phyloP scores from a whole-genome alignment of 2,329 filamentous ascomycete species.

The Cordyceps cateniannulata region DNA sequence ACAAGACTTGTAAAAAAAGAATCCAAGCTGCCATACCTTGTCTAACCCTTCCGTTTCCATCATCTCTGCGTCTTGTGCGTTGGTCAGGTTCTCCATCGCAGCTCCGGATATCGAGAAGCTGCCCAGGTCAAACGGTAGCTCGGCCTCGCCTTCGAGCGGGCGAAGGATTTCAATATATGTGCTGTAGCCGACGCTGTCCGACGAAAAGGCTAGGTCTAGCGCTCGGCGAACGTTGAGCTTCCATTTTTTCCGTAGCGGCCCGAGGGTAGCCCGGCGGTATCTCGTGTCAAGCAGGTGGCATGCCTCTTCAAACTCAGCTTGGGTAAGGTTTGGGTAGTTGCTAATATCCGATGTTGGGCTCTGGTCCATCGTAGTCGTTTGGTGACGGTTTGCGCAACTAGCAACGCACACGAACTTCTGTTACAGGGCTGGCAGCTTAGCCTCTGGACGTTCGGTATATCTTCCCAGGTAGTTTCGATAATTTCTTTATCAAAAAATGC shows the following conservation, averaged over 20 bases:
- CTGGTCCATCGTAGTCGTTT: not conserved
- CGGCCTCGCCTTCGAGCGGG: constrained; percentile 42
- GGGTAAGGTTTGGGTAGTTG: constrained; percentile 55
- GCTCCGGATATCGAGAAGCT: constrained; percentile 37
- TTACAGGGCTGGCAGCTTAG: not conserved
- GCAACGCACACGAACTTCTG: not conserved
- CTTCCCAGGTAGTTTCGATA: not conserved
- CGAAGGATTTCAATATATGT: constrained; percentile 53
- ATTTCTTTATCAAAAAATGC: not conserved
- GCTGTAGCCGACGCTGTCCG: constrained; percentile 34
- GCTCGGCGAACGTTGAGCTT: constrained; percentile 47
- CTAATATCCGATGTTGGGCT: constrained; percentile 28
- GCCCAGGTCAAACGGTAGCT: constrained; percentile 40
- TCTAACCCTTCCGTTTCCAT: constrained; percentile 45
- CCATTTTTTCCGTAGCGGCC: constrained; percentile 47
- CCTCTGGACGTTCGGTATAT: not conserved
- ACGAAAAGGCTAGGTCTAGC: constrained; percentile 38
- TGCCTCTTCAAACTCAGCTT: constrained; percentile 57
- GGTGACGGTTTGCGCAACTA: not conserved
- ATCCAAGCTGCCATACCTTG: constrained; percentile 32
- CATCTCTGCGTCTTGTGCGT: constrained; percentile 39
- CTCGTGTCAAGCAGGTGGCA: constrained; percentile 56
- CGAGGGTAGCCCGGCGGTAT: constrained; percentile 53
- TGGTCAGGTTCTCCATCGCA: constrained; percentile 15
- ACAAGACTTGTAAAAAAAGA: not conserved